phyloP scores from a whole-genome alignment of 371 early-diverging fungal species.

The Rhizopus microsporus region DNA sequence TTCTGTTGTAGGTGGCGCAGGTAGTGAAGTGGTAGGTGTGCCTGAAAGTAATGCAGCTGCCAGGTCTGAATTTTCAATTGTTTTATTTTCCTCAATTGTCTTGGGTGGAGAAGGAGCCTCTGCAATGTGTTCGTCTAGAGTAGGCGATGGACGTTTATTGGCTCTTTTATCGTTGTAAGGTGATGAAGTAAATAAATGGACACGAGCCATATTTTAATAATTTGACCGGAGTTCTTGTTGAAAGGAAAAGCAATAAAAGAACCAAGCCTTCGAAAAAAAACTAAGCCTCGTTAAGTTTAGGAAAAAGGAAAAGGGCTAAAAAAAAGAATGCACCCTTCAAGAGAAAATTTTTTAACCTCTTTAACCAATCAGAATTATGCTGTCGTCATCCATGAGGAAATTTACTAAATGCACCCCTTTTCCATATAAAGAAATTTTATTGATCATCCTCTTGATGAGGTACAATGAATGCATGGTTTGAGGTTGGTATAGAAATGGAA shows the following conservation, averaged over 20 bases:
- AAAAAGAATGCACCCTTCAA: background rate
- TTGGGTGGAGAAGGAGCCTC: constrained; percentile 19
- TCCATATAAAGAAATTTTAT: background rate
- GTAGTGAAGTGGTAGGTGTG: background rate
- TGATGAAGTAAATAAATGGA: constrained; percentile 38
- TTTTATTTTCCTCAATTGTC: background rate
- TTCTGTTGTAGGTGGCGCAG: background rate
- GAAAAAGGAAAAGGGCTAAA: background rate
- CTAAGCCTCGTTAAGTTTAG: constrained; percentile 29
- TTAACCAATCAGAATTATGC: constrained; percentile 4
- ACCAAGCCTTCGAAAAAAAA: background rate
- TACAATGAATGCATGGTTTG: constrained; percentile 1
- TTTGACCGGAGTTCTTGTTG: constrained; percentile 34
- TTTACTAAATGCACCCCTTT: too few relatives aligned
- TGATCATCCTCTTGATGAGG: constrained; percentile 1
- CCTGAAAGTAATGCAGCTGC: background rate
- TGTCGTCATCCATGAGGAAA: too few relatives aligned
- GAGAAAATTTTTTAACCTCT: constrained; percentile 1
- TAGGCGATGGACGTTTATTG: constrained; percentile 7
- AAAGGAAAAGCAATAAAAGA: constrained; percentile 34
- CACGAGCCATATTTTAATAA: constrained; percentile 37
- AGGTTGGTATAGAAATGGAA: constrained; percentile 17
- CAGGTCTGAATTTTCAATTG: constrained; percentile 2
- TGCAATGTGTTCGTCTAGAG: constrained; percentile 11
- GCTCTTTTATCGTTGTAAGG: constrained; percentile 10